Evolutionary conservation across 805 yeast species (phyloP).

Genomic region (Metschnikowia lunata): DNA sequence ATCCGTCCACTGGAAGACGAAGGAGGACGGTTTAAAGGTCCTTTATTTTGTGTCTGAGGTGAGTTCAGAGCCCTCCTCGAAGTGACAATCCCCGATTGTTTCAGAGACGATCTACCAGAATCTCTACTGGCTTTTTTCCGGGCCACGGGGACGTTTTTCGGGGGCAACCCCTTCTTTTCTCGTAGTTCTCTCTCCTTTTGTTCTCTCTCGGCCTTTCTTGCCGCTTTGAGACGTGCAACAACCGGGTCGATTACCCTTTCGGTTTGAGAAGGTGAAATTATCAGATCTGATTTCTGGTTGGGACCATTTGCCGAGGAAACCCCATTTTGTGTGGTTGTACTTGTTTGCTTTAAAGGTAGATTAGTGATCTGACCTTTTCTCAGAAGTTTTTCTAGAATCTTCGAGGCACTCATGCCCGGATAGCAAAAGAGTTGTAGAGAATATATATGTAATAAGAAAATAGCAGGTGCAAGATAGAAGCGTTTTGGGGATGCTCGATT

Average conservation of each 20-base stretch:
- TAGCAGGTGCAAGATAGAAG: too few relatives aligned
- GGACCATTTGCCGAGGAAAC: too few relatives aligned
- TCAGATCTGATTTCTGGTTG: too few relatives aligned
- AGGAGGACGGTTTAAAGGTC: too few relatives aligned
- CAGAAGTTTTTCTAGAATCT: conserved; percentile 29
- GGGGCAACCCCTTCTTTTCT: conserved; percentile 31
- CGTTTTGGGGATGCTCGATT: too few relatives aligned
- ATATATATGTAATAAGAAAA: too few relatives aligned
- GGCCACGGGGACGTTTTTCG: conserved; percentile 14
- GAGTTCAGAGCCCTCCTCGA: too few relatives aligned
- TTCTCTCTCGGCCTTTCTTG: conserved; percentile 53
- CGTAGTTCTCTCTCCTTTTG: conserved; percentile 33
- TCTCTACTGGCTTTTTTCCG: not conserved
- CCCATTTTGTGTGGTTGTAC: not conserved
- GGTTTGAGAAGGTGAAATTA: not conserved
- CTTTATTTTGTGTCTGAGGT: too few relatives aligned
- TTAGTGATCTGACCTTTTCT: conserved; percentile 17
- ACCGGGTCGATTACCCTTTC: conserved; percentile 57
- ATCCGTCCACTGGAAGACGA: not conserved
- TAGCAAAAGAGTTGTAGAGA: too few relatives aligned
- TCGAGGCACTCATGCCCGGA: conserved; percentile 15
- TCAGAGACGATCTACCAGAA: too few relatives aligned
- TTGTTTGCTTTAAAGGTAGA: not conserved
- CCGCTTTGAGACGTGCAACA: conserved; percentile 63
- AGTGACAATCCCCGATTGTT: too few relatives aligned